Base-by-base conservation (phyloP, 257 asterid species). In the Phtheirospermum japonicum region DNA sequence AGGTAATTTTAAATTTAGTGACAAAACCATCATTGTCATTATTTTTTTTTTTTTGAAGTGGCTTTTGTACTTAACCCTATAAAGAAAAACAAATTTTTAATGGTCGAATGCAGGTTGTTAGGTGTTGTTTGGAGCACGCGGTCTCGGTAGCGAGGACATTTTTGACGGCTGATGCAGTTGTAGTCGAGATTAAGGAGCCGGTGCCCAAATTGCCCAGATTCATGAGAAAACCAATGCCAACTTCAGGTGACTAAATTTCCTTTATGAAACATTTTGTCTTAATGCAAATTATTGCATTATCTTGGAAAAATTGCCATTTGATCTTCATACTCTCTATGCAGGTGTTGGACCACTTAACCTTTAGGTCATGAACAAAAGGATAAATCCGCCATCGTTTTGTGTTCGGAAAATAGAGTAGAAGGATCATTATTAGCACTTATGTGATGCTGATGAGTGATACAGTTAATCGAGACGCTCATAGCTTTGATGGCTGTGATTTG, bases 41-140 rank as follows among this genome's bases (percentile, higher is more conserved):
- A 10, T 2, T 34, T 34, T 34, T 34, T 34, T 34, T 34, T 1
- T 5, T 34, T 2, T 34, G n/a, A n/a, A n/a, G n/a, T n/a, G n/a
- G n/a, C n/a, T n/a, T n/a, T n/a, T n/a, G n/a, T n/a, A n/a, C n/a
- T n/a, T n/a, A n/a, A n/a, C n/a, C n/a, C n/a, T n/a, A n/a, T n/a
- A n/a, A n/a, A n/a, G n/a, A n/a, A n/a, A n/a, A n/a, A n/a, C n/a
- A 23, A 23, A 23, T 37, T 37, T 37, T 37, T 37, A 2, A 37
- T 7, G 12, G 10, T 37, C 11, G 45, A 5, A 17, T 58, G 12
- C 81, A 89, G 94, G 95, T 89, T 14, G 89, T 89, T 5, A 72
- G 97, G 68, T 89, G 97, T 75, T 89, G 95, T 78, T 77, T 86
- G 71, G 95, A 86, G 69, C 89, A 89, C 55, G 84, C 95, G 45